Base-by-base conservation (phyloP, 345 rosid genomes). In the Euphorbia peplus region DNA sequence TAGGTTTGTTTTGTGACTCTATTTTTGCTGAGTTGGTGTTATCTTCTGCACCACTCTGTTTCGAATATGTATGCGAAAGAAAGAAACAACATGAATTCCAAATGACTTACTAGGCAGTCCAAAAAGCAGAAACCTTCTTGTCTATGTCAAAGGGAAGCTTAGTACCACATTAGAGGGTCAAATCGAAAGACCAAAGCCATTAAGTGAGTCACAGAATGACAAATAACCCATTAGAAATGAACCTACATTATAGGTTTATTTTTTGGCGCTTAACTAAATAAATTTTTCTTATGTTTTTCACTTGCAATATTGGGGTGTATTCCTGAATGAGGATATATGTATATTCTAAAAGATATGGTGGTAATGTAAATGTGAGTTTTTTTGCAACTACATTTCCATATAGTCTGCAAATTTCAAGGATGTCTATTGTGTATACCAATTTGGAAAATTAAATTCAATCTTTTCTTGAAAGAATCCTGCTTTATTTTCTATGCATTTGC, bases 401-500 rank as follows among this genome's bases (percentile, higher is more conserved):
- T 53, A n/a, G n/a, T 24, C 3, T 42, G 32, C 52, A 41, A 22
- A 22, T 24, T 63, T 18, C 16, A 37, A 19, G 47, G n/a, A 37
- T 60, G 5, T 19, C 29, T 60, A 8, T 21, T 6, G 29, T 39
- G 29, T 28, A 28, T 18, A 30, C 42, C 18, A 11, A 19, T 26
- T 30, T 66, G 47, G 29, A 32, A 18, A 12, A n/a, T 19, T 10
- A 32, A 52, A 24, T 68, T n/a, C 14, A 3, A 37, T 7, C 30
- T 16, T 19, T 58, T 44, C 46, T 8, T 68, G 42, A n/a, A 35
- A 46, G 50, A 58, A 68, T 44, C 55, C 30, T 68, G 21, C 72
- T 28, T 11, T 46, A 21, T 4, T 26, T 42, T 69, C 16, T 69
- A 47, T 59, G 13, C 30, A 41, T 37, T 47, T 69, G 57, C 47